phyloP scores from a whole-genome alignment of 2,329 filamentous ascomycete species.

The Truncatella angustata region DNA sequence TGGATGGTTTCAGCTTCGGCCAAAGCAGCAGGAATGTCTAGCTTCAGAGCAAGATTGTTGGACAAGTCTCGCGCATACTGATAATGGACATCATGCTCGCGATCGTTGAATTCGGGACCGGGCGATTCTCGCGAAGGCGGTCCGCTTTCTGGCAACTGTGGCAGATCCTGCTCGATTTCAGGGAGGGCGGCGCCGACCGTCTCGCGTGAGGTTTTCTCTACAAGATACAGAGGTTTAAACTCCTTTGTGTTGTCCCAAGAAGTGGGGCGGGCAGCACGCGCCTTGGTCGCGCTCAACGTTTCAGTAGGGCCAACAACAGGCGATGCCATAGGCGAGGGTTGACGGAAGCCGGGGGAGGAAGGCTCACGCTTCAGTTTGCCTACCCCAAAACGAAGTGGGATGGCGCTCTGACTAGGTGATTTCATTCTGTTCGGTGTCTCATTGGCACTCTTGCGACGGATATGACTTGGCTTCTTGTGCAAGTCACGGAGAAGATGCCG shows the following conservation, averaged over 20 bases:
- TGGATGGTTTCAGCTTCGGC: neutral
- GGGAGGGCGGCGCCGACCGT: constrained; percentile 15
- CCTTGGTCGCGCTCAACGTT: constrained; percentile 31
- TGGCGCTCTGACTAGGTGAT: constrained; percentile 56
- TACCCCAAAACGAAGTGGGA: constrained; percentile 55
- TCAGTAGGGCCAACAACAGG: constrained; percentile 32
- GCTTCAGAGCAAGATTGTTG: constrained; percentile 10
- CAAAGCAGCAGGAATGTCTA: constrained; percentile 15
- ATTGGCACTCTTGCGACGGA: constrained; percentile 47
- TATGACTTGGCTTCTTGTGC: constrained; percentile 39
- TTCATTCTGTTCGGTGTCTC: constrained; percentile 47
- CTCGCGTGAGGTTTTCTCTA: constrained; percentile 58
- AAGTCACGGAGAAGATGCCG: constrained; percentile 38
- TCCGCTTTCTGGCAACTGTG: constrained; percentile 11
- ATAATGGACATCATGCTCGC: constrained; percentile 26
- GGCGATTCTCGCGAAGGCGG: constrained; percentile 25
- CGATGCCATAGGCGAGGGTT: constrained; percentile 35
- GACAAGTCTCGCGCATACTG: neutral
- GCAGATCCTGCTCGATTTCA: constrained; percentile 18
- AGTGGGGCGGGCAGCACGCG: constrained; percentile 48
- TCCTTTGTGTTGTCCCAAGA: constrained; percentile 67
- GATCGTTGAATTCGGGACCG: constrained; percentile 28
- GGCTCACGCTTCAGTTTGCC: constrained; percentile 40
- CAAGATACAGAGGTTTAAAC: constrained; percentile 78
- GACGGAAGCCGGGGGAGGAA: constrained; percentile 33